These are phyloP conservation scores for Chiua virens DNA, from an alignment of 768 basidiomycete species.

Conservation along the genomic window DNA sequence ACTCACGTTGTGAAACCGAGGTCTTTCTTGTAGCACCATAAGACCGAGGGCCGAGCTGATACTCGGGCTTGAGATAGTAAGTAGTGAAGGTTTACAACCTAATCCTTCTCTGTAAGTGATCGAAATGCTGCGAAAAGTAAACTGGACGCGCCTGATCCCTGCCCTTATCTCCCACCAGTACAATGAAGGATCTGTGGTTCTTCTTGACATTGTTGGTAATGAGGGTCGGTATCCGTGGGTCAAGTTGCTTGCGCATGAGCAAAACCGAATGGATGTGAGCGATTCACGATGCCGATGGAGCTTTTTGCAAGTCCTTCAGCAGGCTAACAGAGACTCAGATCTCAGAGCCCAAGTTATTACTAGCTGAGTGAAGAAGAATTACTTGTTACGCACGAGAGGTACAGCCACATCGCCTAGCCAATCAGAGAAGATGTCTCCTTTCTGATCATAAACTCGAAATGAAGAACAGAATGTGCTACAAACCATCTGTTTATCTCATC, in stretches of 20 bases:
- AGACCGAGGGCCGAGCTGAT: conserved; percentile 84
- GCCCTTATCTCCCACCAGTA: conserved; percentile 92
- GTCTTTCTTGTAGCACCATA: conserved; percentile 99
- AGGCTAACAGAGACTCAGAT: too few relatives aligned
- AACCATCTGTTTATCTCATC: too few relatives aligned
- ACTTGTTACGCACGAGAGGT: too few relatives aligned
- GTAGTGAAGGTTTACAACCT: conserved; percentile 96
- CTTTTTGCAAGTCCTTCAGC: too few relatives aligned
- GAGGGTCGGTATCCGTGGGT: conserved; percentile 88
- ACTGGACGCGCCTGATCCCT: conserved; percentile 74
- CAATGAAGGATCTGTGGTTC: conserved; percentile 93
- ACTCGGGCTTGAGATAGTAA: conserved; percentile 89
- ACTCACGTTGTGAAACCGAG: conserved; percentile 90
- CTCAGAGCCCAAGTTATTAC: too few relatives aligned
- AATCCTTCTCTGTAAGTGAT: conserved; percentile 1
- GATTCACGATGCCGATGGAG: background rate
- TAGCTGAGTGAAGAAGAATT: too few relatives aligned
- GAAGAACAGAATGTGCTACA: too few relatives aligned
- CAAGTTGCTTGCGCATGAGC: conserved; percentile 84
- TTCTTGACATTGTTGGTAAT: conserved; percentile 93
- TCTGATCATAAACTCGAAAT: too few relatives aligned
- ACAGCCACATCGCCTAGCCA: too few relatives aligned
- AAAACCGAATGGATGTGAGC: background rate
- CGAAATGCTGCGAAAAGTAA: background rate
- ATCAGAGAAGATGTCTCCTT: too few relatives aligned